Evolutionary conservation across 108 stramenopile genomes (phyloP), one percentile per base, ranked within the genome.

Genomic region (Cyclotella distinguenda): DNA sequence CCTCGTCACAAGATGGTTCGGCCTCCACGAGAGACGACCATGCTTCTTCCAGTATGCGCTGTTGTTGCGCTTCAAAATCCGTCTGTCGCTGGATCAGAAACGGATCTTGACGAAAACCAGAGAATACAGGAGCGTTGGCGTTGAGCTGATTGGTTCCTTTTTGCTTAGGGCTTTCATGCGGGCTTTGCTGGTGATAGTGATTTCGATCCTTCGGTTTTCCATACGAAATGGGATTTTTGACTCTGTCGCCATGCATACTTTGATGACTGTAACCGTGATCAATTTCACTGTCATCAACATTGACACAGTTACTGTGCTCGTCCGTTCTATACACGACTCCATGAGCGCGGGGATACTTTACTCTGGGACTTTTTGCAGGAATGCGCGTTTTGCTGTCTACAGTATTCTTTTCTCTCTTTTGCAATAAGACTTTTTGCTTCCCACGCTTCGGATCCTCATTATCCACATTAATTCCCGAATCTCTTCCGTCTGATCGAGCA

Each of bases 221-320:
- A 58, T 86, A 81, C 5, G 78, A 84, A 40, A 63, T 67, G 11
- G 86, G 72, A 58, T 94, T 94, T 27, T 79, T 65, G 5, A 84
- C 50, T 62, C 73, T 76, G 26, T 89, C 93, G 52, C 93, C 93
- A 46, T 89, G 93, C 25, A 94, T 89, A 63, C 77, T 76, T 54
- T 94, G 89, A 10, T 81, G 78, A 16, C 93, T 89, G 64, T 88
- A 94, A 15, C 93, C 93, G 21, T 86, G 67, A 52, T 94, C 93
- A 11, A 86, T 84, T 16, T 94, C 89, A 60, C 86, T 86, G 47
- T 77, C 80, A 79, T 94, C 93, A 1, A 59, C 81, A 64, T 76
- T 89, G 32, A 76, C 40, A 60, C 75, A 86, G 46, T 80, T 76
- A 22, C 89, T 89, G 51, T 80, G 78, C 38, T 73, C 77, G 45